These are phyloP conservation scores for Porphyrellus cyaneotinctus DNA, from an alignment of 768 basidiomycete genomes.

Conservation along the genomic window DNA sequence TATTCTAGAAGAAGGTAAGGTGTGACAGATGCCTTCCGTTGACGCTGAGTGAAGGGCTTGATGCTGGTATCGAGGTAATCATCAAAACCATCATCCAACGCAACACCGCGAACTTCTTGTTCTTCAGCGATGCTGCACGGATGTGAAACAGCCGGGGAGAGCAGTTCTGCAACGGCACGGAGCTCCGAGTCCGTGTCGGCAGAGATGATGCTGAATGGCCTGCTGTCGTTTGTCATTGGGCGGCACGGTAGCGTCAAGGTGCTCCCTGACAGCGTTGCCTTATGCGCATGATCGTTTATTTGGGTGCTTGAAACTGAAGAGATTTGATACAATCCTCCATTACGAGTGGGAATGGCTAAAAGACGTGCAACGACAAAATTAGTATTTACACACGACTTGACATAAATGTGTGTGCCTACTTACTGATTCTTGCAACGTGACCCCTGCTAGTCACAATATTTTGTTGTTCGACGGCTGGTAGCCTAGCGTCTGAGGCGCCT, in stretches of 20 bases:
- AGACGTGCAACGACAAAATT: slow-evolving; percentile 15
- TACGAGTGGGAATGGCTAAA: slow-evolving; percentile 21
- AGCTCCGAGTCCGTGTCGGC: slow-evolving; percentile 48
- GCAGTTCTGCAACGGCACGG: slow-evolving; percentile 46
- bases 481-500: slow-evolving; percentile 68
- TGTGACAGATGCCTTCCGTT: slow-evolving; percentile 4
- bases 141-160: slow-evolving; percentile 35
- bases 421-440: slow-evolving; percentile 24
- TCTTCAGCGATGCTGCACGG: slow-evolving; percentile 21
- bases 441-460: slow-evolving; percentile 17
- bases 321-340: slow-evolving; percentile 16
- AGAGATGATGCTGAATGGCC: slow-evolving; percentile 43
- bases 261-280: slow-evolving; percentile 20
- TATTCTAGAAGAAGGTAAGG: slow-evolving; percentile 30
- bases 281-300: slow-evolving; percentile 19
- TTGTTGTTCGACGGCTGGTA: slow-evolving; percentile 31
- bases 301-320: slow-evolving; percentile 12
- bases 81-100: slow-evolving; percentile 28
- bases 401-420: slow-evolving; percentile 21
- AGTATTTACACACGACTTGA: slow-evolving; percentile 25
- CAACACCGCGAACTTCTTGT: slow-evolving; percentile 19
- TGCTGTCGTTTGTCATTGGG: slow-evolving; percentile 27
- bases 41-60: slow-evolving; percentile 6
- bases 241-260: slow-evolving; percentile 22
- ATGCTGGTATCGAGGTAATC: slow-evolving; percentile 28